Evolutionary conservation across 2,329 filamentous ascomycete genomes (phyloP).

Genomic region (Lasiodiplodia sp.): DNA sequence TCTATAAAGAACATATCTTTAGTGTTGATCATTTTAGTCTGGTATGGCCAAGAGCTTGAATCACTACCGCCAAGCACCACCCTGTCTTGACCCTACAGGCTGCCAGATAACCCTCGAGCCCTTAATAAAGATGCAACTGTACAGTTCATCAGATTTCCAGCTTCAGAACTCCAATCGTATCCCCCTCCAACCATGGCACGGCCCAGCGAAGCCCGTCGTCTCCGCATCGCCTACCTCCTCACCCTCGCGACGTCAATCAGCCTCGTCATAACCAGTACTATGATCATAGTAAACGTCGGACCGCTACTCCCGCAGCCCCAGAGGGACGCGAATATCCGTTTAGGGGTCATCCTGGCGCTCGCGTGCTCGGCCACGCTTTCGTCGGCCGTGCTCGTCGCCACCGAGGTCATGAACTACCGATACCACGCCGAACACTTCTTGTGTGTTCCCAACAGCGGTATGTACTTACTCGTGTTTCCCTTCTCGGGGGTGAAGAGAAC

Average conservation of each 20-base stretch:
- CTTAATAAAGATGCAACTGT: not conserved
- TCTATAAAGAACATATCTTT: too few species aligned
- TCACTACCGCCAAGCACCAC: conserved; percentile 1
- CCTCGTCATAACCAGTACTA: not conserved
- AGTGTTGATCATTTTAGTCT: too few species aligned
- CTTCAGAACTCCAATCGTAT: not conserved
- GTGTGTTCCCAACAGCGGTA: not conserved
- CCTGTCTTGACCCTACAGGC: not conserved
- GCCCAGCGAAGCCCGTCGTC: not conserved
- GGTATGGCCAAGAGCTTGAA: too few species aligned
- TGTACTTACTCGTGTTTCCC: not conserved
- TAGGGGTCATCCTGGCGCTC: not conserved
- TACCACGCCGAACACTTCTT: not conserved
- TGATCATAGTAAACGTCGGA: conserved; percentile 1
- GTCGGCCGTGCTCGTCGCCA: not conserved
- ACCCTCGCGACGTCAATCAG: not conserved
- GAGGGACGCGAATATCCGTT: not conserved
- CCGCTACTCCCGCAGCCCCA: conserved; percentile 8
- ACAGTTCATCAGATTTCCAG: not conserved
- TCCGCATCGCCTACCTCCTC: conserved; percentile 5
- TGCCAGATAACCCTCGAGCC: not conserved
- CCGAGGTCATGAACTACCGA: not conserved
- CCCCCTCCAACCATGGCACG: not conserved
- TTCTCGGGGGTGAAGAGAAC: not conserved
- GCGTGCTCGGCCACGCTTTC: not conserved